Conservation (phyloP, 1,284 basidiomycete species). For the Fomitopsis palustris region DNA sequence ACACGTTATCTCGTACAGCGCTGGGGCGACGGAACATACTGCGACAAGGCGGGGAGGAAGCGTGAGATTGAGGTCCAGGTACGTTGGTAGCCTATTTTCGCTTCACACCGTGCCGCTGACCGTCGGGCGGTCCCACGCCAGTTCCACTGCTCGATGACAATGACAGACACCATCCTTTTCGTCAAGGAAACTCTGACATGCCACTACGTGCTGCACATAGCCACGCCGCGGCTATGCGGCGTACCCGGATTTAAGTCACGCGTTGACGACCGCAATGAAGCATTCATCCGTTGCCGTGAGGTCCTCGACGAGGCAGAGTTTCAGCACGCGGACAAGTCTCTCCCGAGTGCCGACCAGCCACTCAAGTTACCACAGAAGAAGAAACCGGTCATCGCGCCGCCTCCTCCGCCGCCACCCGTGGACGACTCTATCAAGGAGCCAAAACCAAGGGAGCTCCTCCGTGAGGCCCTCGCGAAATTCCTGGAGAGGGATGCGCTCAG, state of each 20-base stretch:
- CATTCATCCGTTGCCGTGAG: slow-evolving; percentile 72
- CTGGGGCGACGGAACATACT: slow-evolving; percentile 88
- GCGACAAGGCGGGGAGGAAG: slow-evolving; percentile 84
- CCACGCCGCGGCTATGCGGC: slow-evolving; percentile 88
- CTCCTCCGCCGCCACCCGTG: slow-evolving; percentile 23
- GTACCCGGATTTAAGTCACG: slow-evolving; percentile 87
- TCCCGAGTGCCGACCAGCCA: slow-evolving; percentile 54
- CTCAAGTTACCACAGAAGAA: slow-evolving; percentile 41
- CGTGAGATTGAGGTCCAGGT: slow-evolving; percentile 93
- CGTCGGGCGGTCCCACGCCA: slow-evolving; percentile 27
- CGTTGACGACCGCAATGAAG: slow-evolving; percentile 61
- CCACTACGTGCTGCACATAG: slow-evolving; percentile 88
- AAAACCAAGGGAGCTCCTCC: slow-evolving; percentile 18
- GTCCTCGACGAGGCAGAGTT: slow-evolving; percentile 44
- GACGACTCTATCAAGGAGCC: slow-evolving; percentile 4
- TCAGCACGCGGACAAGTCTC: slow-evolving; percentile 27
- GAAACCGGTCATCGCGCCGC: slow-evolving; percentile 46
- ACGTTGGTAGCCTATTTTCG: slow-evolving; percentile 18
- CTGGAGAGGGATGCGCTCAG: slow-evolving; percentile 35
- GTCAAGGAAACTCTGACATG: slow-evolving; percentile 91
- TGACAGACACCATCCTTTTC: slow-evolving; percentile 81
- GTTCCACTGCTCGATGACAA: slow-evolving; percentile 95
- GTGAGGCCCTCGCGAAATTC: slow-evolving; percentile 34
- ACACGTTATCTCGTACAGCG: slow-evolving; percentile 90
- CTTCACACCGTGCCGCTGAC: slow-evolving; percentile 2